Percentiles rank a stretch among this genome's conserved stretches.
phyloP scores from a whole-genome alignment of 768 basidiomycete genomes.

The Antrodiella citrinella region DNA sequence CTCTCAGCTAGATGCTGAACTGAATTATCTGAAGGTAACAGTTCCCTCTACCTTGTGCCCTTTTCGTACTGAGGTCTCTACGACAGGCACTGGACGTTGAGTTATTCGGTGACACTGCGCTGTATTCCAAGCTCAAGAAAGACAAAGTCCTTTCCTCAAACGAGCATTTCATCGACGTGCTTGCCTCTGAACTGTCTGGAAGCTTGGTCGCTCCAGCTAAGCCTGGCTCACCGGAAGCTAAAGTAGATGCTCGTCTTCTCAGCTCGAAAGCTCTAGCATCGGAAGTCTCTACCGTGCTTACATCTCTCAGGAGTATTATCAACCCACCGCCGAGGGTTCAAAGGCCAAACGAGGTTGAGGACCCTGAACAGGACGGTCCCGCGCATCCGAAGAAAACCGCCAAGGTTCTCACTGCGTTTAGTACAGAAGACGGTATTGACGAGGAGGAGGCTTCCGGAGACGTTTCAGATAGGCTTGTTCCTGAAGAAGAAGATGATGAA shows the following conservation, averaged over 20 bases:
- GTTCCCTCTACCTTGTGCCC: too few relatives aligned
- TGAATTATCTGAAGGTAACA: slow-evolving; percentile 60
- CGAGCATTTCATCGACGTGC: slow-evolving; percentile 34
- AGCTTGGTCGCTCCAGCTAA: slow-evolving; percentile 26
- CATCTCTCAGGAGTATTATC: slow-evolving; percentile 38
- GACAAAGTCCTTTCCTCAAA: slow-evolving; percentile 50
- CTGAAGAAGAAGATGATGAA: slow-evolving; percentile 15
- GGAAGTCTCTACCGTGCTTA: slow-evolving; percentile 44
- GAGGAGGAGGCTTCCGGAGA: slow-evolving; percentile 28
- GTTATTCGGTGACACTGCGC: slow-evolving; percentile 52
- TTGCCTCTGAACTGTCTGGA: slow-evolving; percentile 36
- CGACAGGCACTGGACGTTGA: slow-evolving; percentile 51
- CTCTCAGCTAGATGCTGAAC: slow-evolving; percentile 47
- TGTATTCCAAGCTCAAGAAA: slow-evolving; percentile 67
- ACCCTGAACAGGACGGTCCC: slow-evolving; percentile 20
- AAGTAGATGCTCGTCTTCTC: slow-evolving; percentile 63
- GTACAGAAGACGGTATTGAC: slow-evolving; percentile 4
- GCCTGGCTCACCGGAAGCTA: slow-evolving; percentile 39
- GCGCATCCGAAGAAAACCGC: not conserved
- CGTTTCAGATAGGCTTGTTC: slow-evolving; percentile 22
- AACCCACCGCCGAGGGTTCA: slow-evolving; percentile 18
- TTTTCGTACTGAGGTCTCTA: not conserved
- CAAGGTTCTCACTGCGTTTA: not conserved
- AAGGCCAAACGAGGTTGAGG: slow-evolving; percentile 15
- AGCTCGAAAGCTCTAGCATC: slow-evolving; percentile 71